Evolutionary conservation across 2,329 filamentous ascomycete species (phyloP).

Genomic region (Apiospora hydei): DNA sequence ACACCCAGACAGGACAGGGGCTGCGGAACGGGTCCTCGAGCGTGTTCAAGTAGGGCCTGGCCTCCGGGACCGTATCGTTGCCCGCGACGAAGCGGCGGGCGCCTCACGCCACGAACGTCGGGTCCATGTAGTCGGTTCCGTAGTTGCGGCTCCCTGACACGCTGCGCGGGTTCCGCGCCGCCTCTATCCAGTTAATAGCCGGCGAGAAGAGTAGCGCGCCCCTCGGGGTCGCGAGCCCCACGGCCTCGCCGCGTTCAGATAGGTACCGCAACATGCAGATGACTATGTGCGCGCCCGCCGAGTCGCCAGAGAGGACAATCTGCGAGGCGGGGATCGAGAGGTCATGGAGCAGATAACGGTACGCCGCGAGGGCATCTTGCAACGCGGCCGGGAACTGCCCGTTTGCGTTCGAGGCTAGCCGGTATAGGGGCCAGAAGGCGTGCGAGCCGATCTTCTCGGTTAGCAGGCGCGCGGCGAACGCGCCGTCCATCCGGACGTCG

Average conservation of each 20-base stretch:
- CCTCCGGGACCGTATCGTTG: conserved; percentile 47
- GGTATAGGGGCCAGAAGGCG: conserved; percentile 44
- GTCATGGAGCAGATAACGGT: conserved; percentile 52
- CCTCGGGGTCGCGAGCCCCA: conserved; percentile 43
- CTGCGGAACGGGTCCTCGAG: conserved; percentile 49
- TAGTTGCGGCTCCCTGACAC: conserved; percentile 32
- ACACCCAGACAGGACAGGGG: conserved; percentile 49
- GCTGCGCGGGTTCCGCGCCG: conserved; percentile 29
- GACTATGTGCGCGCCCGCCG: conserved; percentile 2
- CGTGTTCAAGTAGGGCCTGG: conserved; percentile 44
- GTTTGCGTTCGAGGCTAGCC: conserved; percentile 13
- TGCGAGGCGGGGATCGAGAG: conserved; percentile 41
- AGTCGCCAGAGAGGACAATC: conserved; percentile 6
- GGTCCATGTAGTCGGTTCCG: conserved; percentile 24
- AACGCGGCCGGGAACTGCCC: conserved; percentile 56
- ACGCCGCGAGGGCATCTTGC: conserved; percentile 56
- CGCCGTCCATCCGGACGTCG: conserved; percentile 48
- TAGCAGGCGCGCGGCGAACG: conserved; percentile 40
- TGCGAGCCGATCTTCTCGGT: conserved; percentile 45
- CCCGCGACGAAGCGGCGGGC: conserved; percentile 16
- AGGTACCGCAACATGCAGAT: conserved; percentile 56
- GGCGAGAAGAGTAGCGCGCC: conserved; percentile 45
- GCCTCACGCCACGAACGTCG: neutral
- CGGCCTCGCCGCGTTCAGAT: conserved; percentile 44
- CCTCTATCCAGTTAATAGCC: conserved; percentile 26